A percentile compares a stretch with the other conserved stretches of the same genome.
These are phyloP conservation scores for Phytophthora citricola DNA, from an alignment of 352 stramenopile species.

Conservation along the genomic window DNA sequence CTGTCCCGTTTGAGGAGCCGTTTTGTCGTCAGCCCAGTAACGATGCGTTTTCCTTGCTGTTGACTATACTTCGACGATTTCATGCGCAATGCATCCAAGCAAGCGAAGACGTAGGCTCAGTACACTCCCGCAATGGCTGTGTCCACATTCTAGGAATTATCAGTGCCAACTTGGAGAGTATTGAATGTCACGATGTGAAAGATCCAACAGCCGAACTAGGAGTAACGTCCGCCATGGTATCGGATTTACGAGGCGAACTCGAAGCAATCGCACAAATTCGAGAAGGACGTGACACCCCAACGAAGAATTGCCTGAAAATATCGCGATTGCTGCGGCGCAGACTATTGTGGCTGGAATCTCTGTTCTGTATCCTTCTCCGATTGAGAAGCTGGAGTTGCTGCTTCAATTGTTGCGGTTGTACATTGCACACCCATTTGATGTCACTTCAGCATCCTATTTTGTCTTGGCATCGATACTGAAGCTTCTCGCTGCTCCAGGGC, in stretches of 20 bases:
- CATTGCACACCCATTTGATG: constrained; percentile 33
- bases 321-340: constrained; percentile 66
- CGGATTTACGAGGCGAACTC: constrained; percentile 49
- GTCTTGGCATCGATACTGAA: constrained; percentile 66
- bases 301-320: constrained; percentile 11
- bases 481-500: constrained; percentile 59
- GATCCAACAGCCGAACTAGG: constrained; percentile 45
- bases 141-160: constrained; percentile 62
- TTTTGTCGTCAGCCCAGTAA: constrained; percentile 76
- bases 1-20: constrained; percentile 72
- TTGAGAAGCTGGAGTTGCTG: constrained; percentile 75
- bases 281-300: constrained; percentile 10
- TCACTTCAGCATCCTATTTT: constrained; percentile 51
- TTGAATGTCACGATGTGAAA: constrained; percentile 61
- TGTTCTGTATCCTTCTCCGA: constrained; percentile 65
- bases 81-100: constrained; percentile 10
- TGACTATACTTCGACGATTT: constrained; percentile 60
- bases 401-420: constrained; percentile 66
- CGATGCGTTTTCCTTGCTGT: constrained; percentile 55
- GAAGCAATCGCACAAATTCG: constrained; percentile 55
- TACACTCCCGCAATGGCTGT: constrained; percentile 28
- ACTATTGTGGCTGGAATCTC: constrained; percentile 72
- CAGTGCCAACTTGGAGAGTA: constrained; percentile 70
- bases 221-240: constrained; percentile 42
- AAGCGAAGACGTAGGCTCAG: not conserved